phyloP scores from a whole-genome alignment of 108 stramenopile genomes.

The Pseudonitzschia multiseries region DNA sequence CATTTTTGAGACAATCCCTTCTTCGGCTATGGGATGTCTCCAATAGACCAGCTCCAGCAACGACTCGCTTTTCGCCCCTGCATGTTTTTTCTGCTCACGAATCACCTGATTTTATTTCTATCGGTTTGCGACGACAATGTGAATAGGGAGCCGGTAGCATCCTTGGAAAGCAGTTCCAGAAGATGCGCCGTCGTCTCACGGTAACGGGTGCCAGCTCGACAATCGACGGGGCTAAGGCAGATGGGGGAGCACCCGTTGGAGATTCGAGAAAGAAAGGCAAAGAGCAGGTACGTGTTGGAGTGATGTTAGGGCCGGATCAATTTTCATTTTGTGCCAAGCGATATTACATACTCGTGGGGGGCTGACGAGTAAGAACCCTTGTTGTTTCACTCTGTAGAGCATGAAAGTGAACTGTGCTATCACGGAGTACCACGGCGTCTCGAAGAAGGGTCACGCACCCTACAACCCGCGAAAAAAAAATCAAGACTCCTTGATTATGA shows the following conservation, averaged over 20 bases:
- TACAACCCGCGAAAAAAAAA: conserved; percentile 99
- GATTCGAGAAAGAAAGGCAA: conserved; percentile 29
- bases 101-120: background rate
- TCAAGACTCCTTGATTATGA: conserved; percentile 97
- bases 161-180: conserved; percentile 60
- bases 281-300: conserved; percentile 28
- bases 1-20: too few species aligned
- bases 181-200: conserved; percentile 89
- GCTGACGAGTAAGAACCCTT: background rate
- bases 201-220: conserved; percentile 75
- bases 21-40: too few species aligned
- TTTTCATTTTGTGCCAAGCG: background rate
- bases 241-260: conserved; percentile 29
- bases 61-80: background rate
- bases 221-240: conserved; percentile 62
- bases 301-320: background rate
- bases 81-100: background rate
- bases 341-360: background rate
- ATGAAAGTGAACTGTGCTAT: conserved; percentile 61
- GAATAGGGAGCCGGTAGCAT: conserved; percentile 27
- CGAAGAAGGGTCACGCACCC: conserved; percentile 97
- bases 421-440: conserved; percentile 93
- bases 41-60: background rate
- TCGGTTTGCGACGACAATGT: background rate
- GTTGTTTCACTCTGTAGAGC: background rate